Evolutionary conservation across 2,329 filamentous ascomycete species (phyloP), one percentile per base, ranked within the genome.

Genomic region (Ceratocystis destructans): DNA sequence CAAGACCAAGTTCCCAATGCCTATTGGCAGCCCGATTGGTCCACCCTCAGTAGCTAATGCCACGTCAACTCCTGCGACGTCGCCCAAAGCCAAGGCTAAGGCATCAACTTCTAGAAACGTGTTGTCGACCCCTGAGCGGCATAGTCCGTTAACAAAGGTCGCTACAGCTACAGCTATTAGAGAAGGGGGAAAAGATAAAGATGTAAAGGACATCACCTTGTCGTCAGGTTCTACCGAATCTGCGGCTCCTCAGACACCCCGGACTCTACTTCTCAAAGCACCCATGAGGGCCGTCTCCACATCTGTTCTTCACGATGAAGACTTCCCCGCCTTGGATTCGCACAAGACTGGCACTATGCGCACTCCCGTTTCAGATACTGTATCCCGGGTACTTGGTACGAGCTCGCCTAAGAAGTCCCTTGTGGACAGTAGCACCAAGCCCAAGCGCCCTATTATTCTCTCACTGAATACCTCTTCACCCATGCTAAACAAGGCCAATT

Each of bases 261-360:
- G 64, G 15, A 68, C 67, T 5, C 67, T 64, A 1, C 69, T 70
- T 37, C 33, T 69, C 3, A 70, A 69, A 62, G 70, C 71, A 59
- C 44, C 69, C 0, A 70, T 68, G 64, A 70, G 64, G 59, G 61
- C 66, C 48, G 25, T 48, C 3, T 25, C 61, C 10, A 62, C 31
- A 41, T 44, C 33, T 3, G 62, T 80, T 37, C 73, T 85, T 57
- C 79, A 84, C 68, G 82, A 85, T 28, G 83, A 86, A 70, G 84
- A 87, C 70, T 87, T 86, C 70, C 85, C 85, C 10, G 64, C 64
- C 45, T 55, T 68, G 31, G 67, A 57, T 45, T 64, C 59, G 17
- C 62, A 46, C 15, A 66, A 66, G 31, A 22, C 53, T 17, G 25
- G 45, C 5, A 44, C 25, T 20, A 33, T 64, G 22, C 67, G 64